Evolutionary conservation across 495 filamentous ascomycete species (phyloP).

Genomic region (Penicillium odoratum): DNA sequence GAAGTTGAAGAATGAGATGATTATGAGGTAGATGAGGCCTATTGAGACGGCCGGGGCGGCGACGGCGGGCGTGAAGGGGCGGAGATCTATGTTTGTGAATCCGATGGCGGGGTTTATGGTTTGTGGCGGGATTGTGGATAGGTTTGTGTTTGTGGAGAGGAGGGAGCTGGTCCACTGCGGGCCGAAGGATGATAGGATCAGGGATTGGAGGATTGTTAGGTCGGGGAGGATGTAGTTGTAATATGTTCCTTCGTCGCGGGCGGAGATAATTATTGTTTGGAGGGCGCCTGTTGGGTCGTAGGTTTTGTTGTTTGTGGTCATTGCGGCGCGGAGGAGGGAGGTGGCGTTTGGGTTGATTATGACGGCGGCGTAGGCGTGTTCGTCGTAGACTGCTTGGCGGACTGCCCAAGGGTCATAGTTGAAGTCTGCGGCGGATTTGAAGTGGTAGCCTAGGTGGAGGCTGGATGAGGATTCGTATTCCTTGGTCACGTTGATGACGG

Average conservation of each 20-base stretch:
- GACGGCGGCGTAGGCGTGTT: slow-evolving; percentile 62
- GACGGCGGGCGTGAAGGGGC: slow-evolving; percentile 59
- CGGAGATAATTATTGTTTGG: slow-evolving; percentile 59
- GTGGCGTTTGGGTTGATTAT: slow-evolving; percentile 69
- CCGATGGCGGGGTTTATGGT: slow-evolving; percentile 64
- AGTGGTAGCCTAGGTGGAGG: slow-evolving; percentile 50
- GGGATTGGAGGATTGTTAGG: slow-evolving; percentile 43
- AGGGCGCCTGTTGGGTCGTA: slow-evolving; percentile 65
- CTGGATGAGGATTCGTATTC: slow-evolving; percentile 31
- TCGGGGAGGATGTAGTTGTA: slow-evolving; percentile 55
- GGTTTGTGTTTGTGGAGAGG: slow-evolving; percentile 39
- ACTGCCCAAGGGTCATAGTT: slow-evolving; percentile 58
- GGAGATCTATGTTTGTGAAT: slow-evolving; percentile 59
- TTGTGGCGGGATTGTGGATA: slow-evolving; percentile 43
- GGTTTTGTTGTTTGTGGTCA: slow-evolving; percentile 55
- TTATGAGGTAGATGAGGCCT: slow-evolving; percentile 72
- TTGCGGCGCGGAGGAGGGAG: slow-evolving; percentile 54
- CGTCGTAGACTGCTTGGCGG: slow-evolving; percentile 61
- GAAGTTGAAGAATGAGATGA: slow-evolving; percentile 72
- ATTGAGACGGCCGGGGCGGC: slow-evolving; percentile 62
- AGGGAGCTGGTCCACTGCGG: slow-evolving; percentile 46
- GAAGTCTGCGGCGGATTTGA: slow-evolving; percentile 53
- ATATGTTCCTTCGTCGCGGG: slow-evolving; percentile 58
- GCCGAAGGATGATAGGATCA: slow-evolving; percentile 52
- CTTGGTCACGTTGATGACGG: slow-evolving; percentile 45